Percentiles rank a stretch among this genome's conserved stretches.
phyloP scores from a whole-genome alignment of 2,329 filamentous ascomycete species.

The Fusarium sp. region DNA sequence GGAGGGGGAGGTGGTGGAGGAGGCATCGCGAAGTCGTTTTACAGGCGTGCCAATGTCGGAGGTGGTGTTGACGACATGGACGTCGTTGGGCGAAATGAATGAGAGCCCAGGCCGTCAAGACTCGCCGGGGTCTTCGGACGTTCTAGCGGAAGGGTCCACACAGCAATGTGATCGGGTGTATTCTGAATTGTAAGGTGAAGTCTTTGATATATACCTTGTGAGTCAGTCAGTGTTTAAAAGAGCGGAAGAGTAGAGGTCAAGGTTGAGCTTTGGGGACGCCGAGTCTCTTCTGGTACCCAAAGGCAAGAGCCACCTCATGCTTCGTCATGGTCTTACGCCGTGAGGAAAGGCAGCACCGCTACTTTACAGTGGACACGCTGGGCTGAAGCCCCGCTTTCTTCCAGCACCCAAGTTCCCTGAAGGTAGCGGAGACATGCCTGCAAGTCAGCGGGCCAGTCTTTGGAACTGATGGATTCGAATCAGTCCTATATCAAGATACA shows the following conservation, averaged over 20 bases:
- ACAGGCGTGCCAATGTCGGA: constrained; percentile 9
- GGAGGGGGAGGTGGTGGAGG: constrained; percentile 76
- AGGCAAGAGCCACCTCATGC: constrained; percentile 33
- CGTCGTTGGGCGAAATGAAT: constrained; percentile 27
- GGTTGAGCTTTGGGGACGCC: constrained; percentile 18
- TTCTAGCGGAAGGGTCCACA: constrained; percentile 16
- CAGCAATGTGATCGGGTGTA: constrained; percentile 5
- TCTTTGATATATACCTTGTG: neutral
- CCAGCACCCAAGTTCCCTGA: constrained; percentile 20
- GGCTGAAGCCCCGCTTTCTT: constrained; percentile 33
- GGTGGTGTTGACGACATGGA: constrained; percentile 20
- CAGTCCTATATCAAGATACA: neutral
- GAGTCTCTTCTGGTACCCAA: constrained; percentile 28
- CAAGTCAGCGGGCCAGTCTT: neutral
- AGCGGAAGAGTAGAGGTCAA: constrained; percentile 19
- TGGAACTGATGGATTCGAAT: neutral
- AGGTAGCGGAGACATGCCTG: neutral
- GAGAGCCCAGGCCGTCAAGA: constrained; percentile 15
- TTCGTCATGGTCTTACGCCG: constrained; percentile 45
- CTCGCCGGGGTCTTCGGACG: constrained; percentile 26
- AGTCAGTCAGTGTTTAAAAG: neutral
- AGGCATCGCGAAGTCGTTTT: constrained; percentile 46
- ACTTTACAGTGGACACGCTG: constrained; percentile 33
- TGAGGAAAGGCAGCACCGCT: constrained; percentile 40
- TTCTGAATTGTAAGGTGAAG: constrained; percentile 4